Conservation (phyloP, 768 basidiomycete species). For the Pisolithus albus region DNA sequence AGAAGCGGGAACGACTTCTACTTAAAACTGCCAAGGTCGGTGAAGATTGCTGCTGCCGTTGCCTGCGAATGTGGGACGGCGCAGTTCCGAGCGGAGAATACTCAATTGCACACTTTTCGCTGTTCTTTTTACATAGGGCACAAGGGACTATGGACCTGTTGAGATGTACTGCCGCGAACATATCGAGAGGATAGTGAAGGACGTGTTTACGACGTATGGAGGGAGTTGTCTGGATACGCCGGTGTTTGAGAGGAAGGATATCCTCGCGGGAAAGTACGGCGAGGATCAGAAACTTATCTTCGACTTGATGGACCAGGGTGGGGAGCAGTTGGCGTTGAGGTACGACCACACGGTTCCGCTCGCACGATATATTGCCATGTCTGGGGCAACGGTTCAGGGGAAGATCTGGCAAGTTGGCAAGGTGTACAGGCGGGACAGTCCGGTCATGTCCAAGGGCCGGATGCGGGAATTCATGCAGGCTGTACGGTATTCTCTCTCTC, state of each 20-base stretch:
- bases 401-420: slow-evolving; percentile 99
- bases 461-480: slow-evolving; percentile 99
- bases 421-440: slow-evolving; percentile 93
- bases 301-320: slow-evolving; percentile 95
- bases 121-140: slow-evolving; percentile 51
- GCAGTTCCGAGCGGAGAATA: background rate
- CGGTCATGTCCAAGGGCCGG: slow-evolving; percentile 95
- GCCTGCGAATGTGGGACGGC: slow-evolving; percentile 2
- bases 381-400: slow-evolving; percentile 67
- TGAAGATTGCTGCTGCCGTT: background rate
- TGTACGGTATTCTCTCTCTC: slow-evolving; percentile 36
- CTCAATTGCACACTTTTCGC: slow-evolving; percentile 8
- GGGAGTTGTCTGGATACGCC: slow-evolving; percentile 94
- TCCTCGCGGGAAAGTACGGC: slow-evolving; percentile 93
- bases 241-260: slow-evolving; percentile 96
- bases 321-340: slow-evolving; percentile 88
- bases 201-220: slow-evolving; percentile 83
- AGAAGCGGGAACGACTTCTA: slow-evolving; percentile 64
- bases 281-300: slow-evolving; percentile 98
- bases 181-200: slow-evolving; percentile 83
- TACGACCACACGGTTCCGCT: slow-evolving; percentile 98
- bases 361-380: slow-evolving; percentile 93
- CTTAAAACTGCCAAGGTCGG: slow-evolving; percentile 93
- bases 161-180: slow-evolving; percentile 91
- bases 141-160: slow-evolving; percentile 86